Evolutionary conservation across 805 yeast species (phyloP).

Genomic region (Torulaspora gathmanii): DNA sequence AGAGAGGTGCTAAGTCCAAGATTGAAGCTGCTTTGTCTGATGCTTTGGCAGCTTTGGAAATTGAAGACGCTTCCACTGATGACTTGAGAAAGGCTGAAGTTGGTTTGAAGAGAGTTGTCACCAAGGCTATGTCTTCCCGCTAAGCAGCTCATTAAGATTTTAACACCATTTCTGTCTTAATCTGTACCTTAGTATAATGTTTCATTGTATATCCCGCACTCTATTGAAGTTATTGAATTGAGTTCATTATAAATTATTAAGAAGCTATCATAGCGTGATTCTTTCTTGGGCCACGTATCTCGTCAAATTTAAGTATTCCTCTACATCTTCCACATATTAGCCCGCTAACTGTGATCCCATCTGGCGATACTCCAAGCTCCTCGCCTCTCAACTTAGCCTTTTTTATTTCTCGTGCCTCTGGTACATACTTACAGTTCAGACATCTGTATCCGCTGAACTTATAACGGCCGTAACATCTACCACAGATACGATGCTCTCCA

Average conservation of each 20-base stretch:
- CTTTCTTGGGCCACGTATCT: constrained; percentile 18
- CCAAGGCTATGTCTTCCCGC: constrained; percentile 99
- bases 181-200: constrained; percentile 23
- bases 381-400: constrained; percentile 17
- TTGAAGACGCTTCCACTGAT: constrained; percentile 94
- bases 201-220: constrained; percentile 16
- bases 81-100: constrained; percentile 99
- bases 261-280: constrained; percentile 2
- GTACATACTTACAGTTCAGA: constrained; percentile 24
- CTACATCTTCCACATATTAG: constrained; percentile 19
- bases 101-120: constrained; percentile 97
- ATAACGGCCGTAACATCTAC: constrained; percentile 28
- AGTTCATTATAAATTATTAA: constrained; percentile 7
- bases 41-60: constrained; percentile 95
- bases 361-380: constrained; percentile 14
- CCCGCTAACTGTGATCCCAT: constrained; percentile 19
- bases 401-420: constrained; percentile 24
- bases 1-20: constrained; percentile 96
- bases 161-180: constrained; percentile 14
- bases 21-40: constrained; percentile 97
- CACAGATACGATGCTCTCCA: constrained; percentile 24
- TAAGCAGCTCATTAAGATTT: constrained; percentile 40
- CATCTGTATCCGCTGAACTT: constrained; percentile 27
- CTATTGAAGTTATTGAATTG: constrained; percentile 8
- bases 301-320: constrained; percentile 18